Percentiles rank a stretch among this genome's conserved stretches.
These are phyloP conservation scores for Syzygium grande DNA, from an alignment of 345 rosid species.

Conservation along the genomic window DNA sequence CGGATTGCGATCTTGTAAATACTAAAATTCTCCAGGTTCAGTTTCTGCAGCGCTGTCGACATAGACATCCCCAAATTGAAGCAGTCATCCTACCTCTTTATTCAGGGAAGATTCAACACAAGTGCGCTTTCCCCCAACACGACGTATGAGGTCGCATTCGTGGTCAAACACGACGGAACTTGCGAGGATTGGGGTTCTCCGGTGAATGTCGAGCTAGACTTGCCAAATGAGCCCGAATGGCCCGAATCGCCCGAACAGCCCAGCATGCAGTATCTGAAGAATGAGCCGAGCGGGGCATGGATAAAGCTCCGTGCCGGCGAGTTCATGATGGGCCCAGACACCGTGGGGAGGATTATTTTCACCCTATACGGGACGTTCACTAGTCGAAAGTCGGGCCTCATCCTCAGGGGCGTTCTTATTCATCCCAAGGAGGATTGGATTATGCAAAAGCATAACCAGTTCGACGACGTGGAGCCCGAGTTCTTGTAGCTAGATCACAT, in stretches of 20 bases:
- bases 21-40: rapidly evolving
- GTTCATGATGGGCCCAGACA: not conserved
- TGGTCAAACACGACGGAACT: too few species aligned
- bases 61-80: rapidly evolving
- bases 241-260: rapidly evolving
- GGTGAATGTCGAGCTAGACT: rapidly evolving
- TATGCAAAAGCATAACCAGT: not conserved
- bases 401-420: not conserved
- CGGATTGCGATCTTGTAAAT: not conserved
- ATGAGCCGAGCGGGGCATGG: not conserved
- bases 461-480: rapidly evolving
- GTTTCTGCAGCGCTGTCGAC: rapidly evolving
- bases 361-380: rapidly evolving
- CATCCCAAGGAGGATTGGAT: not conserved
- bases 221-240: not conserved
- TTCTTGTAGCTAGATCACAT: not conserved
- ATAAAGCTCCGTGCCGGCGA: not conserved
- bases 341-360: not conserved
- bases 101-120: not conserved
- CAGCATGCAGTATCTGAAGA: not conserved
- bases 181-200: too few species aligned
- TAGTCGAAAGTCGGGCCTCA: rapidly evolving
- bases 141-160: not conserved
- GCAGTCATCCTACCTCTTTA: rapidly evolving
- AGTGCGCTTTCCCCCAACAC: not conserved